Percentiles rank a stretch among this genome's conserved stretches.
These are phyloP conservation scores for Ligustrum vulgare DNA, from an alignment of 257 asterid species.

Conservation along the genomic window DNA sequence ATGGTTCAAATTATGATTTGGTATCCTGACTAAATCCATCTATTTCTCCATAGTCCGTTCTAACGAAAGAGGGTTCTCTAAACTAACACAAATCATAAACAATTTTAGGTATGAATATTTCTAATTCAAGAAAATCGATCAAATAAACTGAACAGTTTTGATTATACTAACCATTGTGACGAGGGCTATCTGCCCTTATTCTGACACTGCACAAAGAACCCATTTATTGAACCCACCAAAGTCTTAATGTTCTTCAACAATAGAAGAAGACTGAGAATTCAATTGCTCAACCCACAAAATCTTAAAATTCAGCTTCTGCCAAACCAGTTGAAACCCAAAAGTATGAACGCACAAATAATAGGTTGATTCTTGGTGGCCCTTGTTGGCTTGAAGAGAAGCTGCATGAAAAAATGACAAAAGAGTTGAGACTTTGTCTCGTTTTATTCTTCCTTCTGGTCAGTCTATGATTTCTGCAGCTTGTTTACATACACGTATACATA, in stretches of 20 bases:
- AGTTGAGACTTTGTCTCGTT: constrained; percentile 21
- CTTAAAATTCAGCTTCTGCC: background rate
- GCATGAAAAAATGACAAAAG: constrained; percentile 16
- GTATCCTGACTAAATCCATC: background rate
- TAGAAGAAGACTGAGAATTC: constrained; percentile 10
- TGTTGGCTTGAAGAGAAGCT: constrained; percentile 61
- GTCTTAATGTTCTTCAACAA: background rate
- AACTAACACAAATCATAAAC: constrained; percentile 2
- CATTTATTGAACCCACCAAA: constrained; percentile 35
- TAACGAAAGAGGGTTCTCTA: background rate
- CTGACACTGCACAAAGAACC: constrained; percentile 80
- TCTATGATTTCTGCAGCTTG: constrained; percentile 23
- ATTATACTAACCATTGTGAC: constrained; percentile 57
- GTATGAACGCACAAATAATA: constrained; percentile 32
- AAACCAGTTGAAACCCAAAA: constrained; percentile 21
- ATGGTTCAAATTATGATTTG: background rate
- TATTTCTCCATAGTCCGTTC: background rate
- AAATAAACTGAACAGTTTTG: background rate
- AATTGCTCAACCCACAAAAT: background rate
- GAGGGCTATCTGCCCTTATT: constrained; percentile 67
- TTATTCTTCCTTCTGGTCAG: constrained; percentile 10
- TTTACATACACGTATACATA: constrained; percentile 13
- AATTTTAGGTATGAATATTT: background rate
- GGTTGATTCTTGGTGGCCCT: constrained; percentile 27
- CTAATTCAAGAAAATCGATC: background rate